A percentile compares a stretch with the other conserved stretches of the same genome.
Conservation (phyloP, 2,329 filamentous ascomycete genomes). For the Fusarium anguioides region DNA sequence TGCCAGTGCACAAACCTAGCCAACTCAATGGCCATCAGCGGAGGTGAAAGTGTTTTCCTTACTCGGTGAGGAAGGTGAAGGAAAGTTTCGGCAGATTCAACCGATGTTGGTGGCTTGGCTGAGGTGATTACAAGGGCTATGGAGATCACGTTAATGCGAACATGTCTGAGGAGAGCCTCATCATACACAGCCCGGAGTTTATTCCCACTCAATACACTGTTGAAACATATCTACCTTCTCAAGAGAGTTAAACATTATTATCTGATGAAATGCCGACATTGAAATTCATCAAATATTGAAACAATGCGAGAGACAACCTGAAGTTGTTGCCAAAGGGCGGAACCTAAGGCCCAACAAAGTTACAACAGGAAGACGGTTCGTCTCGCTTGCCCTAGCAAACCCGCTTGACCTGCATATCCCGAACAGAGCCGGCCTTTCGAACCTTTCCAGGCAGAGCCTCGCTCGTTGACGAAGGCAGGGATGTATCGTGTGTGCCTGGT, state of each 20-base stretch:
- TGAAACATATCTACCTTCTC: slow-evolving; percentile 4
- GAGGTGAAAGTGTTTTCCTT: slow-evolving; percentile 34
- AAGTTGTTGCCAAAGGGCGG: slow-evolving; percentile 36
- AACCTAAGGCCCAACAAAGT: slow-evolving; percentile 30
- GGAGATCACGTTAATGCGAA: slow-evolving; percentile 9
- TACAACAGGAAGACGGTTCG: slow-evolving; percentile 21
- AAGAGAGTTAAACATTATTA: background rate
- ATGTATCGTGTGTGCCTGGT: slow-evolving; percentile 27
- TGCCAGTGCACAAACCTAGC: slow-evolving; percentile 4
- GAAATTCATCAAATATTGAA: background rate
- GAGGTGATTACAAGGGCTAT: slow-evolving; percentile 7
- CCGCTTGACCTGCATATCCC: too few species aligned
- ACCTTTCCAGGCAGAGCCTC: slow-evolving; percentile 20
- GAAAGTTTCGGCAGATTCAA: slow-evolving; percentile 12
- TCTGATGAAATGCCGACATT: background rate
- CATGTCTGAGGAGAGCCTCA: background rate
- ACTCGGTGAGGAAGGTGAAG: slow-evolving; percentile 15
- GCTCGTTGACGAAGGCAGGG: slow-evolving; percentile 26
- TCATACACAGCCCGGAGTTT: background rate
- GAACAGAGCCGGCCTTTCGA: slow-evolving; percentile 13
- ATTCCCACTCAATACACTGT: background rate
- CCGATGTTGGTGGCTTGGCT: slow-evolving; percentile 15
- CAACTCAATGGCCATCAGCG: slow-evolving; percentile 37
- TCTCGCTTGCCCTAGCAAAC: slow-evolving; percentile 27
- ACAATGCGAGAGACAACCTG: slow-evolving; percentile 11